A percentile compares a stretch with the other conserved stretches of the same genome.
These are phyloP conservation scores for Exobasidium rhododendri DNA, from an alignment of 1,284 basidiomycete genomes.

Conservation along the genomic window DNA sequence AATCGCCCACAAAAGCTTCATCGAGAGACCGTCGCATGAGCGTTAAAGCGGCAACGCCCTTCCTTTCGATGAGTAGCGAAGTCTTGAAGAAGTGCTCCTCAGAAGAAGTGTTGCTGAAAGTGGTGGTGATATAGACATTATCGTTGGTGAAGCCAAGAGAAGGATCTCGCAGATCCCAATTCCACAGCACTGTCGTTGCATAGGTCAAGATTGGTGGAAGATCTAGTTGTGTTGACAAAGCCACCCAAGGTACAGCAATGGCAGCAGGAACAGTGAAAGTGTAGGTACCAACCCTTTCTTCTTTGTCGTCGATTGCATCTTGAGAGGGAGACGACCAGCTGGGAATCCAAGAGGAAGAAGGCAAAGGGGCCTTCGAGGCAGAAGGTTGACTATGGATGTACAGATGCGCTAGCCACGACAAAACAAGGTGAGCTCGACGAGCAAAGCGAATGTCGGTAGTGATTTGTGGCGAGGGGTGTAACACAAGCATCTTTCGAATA, in stretches of 20 bases:
- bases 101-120: conserved; percentile 77
- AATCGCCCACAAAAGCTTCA: conserved; percentile 84
- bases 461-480: conserved; percentile 30
- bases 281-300: conserved; percentile 33
- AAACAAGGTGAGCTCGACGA: conserved; percentile 75
- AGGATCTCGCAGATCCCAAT: conserved; percentile 64
- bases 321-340: conserved; percentile 1
- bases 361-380: neutral
- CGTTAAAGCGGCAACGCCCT: conserved; percentile 78
- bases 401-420: conserved; percentile 81
- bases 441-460: conserved; percentile 39
- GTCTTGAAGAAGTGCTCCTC: conserved; percentile 86
- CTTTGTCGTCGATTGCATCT: conserved; percentile 10
- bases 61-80: conserved; percentile 83
- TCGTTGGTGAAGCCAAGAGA: conserved; percentile 39
- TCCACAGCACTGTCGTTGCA: conserved; percentile 89
- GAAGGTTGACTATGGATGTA: conserved; percentile 72
- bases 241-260: conserved; percentile 68
- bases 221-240: conserved; percentile 70
- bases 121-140: conserved; percentile 60
- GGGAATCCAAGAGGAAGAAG: conserved; percentile 8
- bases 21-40: conserved; percentile 86
- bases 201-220: conserved; percentile 89
- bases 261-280: conserved; percentile 67
- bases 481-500: conserved; percentile 57